Evolutionary conservation across 1,284 basidiomycete genomes (phyloP), one percentile per base, ranked within the genome.

Genomic region (Puccinia sorghi): DNA sequence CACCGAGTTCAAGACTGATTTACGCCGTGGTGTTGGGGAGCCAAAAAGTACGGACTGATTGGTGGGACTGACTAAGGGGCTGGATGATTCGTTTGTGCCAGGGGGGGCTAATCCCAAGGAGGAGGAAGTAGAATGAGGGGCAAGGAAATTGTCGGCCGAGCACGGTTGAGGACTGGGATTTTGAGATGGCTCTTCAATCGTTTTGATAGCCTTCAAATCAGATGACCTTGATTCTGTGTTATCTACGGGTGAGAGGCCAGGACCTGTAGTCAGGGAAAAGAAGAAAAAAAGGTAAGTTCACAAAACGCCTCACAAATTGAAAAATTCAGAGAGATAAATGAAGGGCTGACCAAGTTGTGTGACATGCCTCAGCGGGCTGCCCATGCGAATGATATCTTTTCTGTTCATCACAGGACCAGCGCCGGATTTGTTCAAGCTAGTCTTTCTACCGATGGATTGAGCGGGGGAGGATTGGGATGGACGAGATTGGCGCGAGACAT

Each of bases 341-440:
- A 63, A 56, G 32, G 32, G 39, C 48, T 52, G 54, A 72, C 77
- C 77, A 20, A 79, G 52, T 11, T 79, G 77, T 20, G 77, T 67
- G 37, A 79, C 77, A 72, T 79, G 77, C 43, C 77, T 79, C 17
- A 79, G 61, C 13, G 77, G 77, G 57, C 77, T 79, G 22, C 77
- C 77, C 46, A 79, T 79, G 7, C 77, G 57, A 7, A 79, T 57
- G 50, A 64, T 27, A 27, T 79, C 77, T 32, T 79, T 79, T 9
- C 77, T 72, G 41, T 13, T 71, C 22, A 79, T 50, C 13, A 27
- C 56, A 25, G 77, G 43, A 20, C 39, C 57, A 9, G 59, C 25
- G 27, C 32, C 50, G 8, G 77, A 56, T 46, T 79, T 79, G 8
- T 63, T 72, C 20, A 79, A 22, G 41, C 77, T 79, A 17, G 27